Percentiles rank a stretch among this genome's conserved stretches.
These are phyloP conservation scores for Amphichorda felina DNA, from an alignment of 2,329 filamentous ascomycete species.

Conservation along the genomic window DNA sequence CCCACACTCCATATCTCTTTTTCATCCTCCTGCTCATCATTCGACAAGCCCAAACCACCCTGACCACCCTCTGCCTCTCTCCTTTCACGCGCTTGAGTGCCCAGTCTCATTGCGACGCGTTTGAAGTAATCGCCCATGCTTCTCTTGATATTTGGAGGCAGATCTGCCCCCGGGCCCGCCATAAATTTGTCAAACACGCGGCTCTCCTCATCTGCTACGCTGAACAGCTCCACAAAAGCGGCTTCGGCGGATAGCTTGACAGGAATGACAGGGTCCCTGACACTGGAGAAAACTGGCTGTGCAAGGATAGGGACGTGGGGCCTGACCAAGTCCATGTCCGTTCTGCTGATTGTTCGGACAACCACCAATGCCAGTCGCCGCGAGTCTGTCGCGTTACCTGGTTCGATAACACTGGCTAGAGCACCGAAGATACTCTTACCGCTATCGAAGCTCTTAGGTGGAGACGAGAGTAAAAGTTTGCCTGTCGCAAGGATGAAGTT, in stretches of 20 bases:
- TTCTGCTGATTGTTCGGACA: slow-evolving; percentile 70
- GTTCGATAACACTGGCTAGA: slow-evolving; percentile 62
- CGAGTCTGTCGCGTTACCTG: slow-evolving; percentile 69
- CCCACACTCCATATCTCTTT: slow-evolving; percentile 93
- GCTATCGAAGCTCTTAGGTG: slow-evolving; percentile 59
- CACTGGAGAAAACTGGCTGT: slow-evolving; percentile 74
- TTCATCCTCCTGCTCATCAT: slow-evolving; percentile 90
- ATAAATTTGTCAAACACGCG: slow-evolving; percentile 89
- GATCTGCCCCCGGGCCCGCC: slow-evolving; percentile 49
- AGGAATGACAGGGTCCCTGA: slow-evolving; percentile 85
- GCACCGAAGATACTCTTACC: slow-evolving; percentile 72
- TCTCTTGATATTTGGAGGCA: slow-evolving; percentile 65
- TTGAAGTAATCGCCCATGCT: slow-evolving; percentile 98
- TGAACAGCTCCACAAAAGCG: slow-evolving; percentile 84
- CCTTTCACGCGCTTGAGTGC: slow-evolving; percentile 77
- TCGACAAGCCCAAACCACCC: slow-evolving; percentile 73
- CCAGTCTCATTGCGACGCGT: slow-evolving; percentile 73
- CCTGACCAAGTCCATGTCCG: slow-evolving; percentile 67
- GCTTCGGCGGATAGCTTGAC: slow-evolving; percentile 93
- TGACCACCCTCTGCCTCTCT: slow-evolving; percentile 84
- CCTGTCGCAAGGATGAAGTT: slow-evolving; percentile 83
- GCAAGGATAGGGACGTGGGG: slow-evolving; percentile 74
- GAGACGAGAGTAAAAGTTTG: slow-evolving; percentile 70
- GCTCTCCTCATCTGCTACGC: slow-evolving; percentile 75
- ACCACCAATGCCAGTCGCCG: slow-evolving; percentile 81